A percentile compares a stretch with the other conserved stretches of the same genome.
Conservation (phyloP, 73 alveolate genomes). For the Durusdinium trenchii region DNA sequence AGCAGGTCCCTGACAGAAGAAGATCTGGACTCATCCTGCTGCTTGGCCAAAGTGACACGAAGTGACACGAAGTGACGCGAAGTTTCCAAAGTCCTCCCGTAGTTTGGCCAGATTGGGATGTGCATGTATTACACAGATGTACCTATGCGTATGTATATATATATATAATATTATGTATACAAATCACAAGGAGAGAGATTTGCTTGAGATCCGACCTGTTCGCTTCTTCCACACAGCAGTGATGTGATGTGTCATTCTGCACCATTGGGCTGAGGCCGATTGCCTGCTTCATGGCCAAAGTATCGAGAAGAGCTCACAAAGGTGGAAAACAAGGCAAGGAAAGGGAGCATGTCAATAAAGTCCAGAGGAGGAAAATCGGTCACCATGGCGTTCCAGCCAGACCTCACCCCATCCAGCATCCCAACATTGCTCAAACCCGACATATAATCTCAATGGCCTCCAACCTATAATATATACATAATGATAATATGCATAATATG, state of each 20-base stretch:
- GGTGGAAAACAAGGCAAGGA: conserved; percentile 46
- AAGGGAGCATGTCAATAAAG: background rate
- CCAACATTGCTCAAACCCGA: background rate
- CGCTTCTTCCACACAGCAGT: no score
- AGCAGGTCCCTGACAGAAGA: conserved; percentile 34
- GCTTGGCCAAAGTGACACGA: background rate
- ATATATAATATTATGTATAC: no score
- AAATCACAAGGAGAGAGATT: no score
- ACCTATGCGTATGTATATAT: no score
- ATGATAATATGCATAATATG: no score
- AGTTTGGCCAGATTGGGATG: background rate
- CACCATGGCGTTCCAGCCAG: background rate
- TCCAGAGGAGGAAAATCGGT: background rate
- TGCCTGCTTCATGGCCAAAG: conserved; percentile 79
- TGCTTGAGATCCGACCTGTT: no score
- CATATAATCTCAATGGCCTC: no score
- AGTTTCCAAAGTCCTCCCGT: background rate
- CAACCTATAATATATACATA: background rate
- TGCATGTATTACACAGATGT: no score
- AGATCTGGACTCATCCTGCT: conserved; percentile 11
- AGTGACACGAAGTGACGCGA: background rate
- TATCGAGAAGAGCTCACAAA: conserved; percentile 29
- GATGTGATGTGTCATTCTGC: no score
- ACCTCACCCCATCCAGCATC: background rate
- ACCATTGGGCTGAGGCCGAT: background rate